Evolutionary conservation across 129 eudicot species (phyloP), one percentile per base, ranked within the genome.

Genomic region (Saussurea involucrata): DNA sequence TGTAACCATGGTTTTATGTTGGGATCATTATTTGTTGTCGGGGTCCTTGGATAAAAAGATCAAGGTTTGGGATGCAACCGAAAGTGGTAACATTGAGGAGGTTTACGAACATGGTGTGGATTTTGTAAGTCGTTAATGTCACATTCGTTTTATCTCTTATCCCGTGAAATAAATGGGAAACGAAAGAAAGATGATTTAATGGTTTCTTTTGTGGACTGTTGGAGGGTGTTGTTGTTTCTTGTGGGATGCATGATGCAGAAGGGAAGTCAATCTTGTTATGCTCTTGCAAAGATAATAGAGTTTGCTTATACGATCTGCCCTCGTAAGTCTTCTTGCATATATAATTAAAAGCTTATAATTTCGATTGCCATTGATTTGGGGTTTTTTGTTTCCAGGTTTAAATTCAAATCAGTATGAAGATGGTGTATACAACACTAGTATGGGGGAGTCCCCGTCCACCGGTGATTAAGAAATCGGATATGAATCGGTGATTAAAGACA

Each of bases 11-110:
- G 37, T 92, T 66, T 15, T 89, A 22, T 92, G 95, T 69, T 89
- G 97, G 96, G 96, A 87, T 31, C 70, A 36, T 11, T 87, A 46
- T 78, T 75, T 92, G 49, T 0, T 89, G 4, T 85, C 96, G 13
- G 88, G 91, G 72, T 89, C 97, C 6, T 66, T 86, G 72, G 97
- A 92, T 74, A 78, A 79, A 15, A 86, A 80, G 18, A 49, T 87
- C 20, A 92, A 87, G 83, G 66, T 87, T 73, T 92, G 98, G 98
- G 86, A 80, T 77, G 86, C 87, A 32, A 85, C 80, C 3, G 89
- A 84, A 73, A 83, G 79, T 75, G 95, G 92, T 29, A 78, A 63
- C 27, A 32, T 90, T 63, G 88, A 88, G 70, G 88, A 85, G 17
- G 76, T 84, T 33, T 63, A 86, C 36, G 58, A 86, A 77, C 87